phyloP scores from a whole-genome alignment of 2,329 filamentous ascomycete species.

The Tolypocladium paradoxum region DNA sequence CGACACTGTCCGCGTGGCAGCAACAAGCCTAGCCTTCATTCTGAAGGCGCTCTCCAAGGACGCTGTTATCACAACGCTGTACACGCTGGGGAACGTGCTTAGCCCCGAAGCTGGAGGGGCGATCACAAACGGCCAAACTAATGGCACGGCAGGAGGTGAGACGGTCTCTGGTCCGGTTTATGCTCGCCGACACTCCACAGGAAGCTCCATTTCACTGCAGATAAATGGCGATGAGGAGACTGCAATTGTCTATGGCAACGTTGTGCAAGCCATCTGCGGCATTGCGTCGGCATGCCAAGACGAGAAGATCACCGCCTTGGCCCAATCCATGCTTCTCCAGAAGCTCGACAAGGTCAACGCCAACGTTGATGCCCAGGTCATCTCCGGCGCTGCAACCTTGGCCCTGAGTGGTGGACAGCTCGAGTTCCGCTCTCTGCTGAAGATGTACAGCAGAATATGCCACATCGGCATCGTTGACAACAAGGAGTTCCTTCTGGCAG shows the following conservation, averaged over 20 bases:
- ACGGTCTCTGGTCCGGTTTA: conserved; percentile 34
- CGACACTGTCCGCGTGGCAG: conserved; percentile 62
- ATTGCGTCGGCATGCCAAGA: conserved; percentile 75
- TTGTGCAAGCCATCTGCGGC: conserved; percentile 92
- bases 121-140: conserved; percentile 39
- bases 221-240: conserved; percentile 69
- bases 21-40: conserved; percentile 73
- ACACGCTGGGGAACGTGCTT: conserved; percentile 90
- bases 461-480: conserved; percentile 63
- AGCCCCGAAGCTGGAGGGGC: conserved; percentile 56
- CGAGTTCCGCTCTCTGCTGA: conserved; percentile 79
- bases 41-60: conserved; percentile 80
- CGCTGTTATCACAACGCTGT: conserved; percentile 86
- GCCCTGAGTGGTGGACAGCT: conserved; percentile 66
- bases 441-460: conserved; percentile 67
- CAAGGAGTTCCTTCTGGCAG: conserved; percentile 55
- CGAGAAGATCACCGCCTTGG: conserved; percentile 84
- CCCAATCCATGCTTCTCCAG: conserved; percentile 92
- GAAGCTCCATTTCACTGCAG: conserved; percentile 70
- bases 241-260: conserved; percentile 66
- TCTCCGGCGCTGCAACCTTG: conserved; percentile 69
- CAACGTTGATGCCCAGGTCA: conserved; percentile 73
- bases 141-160: conserved; percentile 30
- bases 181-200: conserved; percentile 46
- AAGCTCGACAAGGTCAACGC: conserved; percentile 80